A percentile compares a stretch with the other conserved stretches of the same genome.
Conservation (phyloP, 805 yeast species). For the Candida coquimbonensis region DNA sequence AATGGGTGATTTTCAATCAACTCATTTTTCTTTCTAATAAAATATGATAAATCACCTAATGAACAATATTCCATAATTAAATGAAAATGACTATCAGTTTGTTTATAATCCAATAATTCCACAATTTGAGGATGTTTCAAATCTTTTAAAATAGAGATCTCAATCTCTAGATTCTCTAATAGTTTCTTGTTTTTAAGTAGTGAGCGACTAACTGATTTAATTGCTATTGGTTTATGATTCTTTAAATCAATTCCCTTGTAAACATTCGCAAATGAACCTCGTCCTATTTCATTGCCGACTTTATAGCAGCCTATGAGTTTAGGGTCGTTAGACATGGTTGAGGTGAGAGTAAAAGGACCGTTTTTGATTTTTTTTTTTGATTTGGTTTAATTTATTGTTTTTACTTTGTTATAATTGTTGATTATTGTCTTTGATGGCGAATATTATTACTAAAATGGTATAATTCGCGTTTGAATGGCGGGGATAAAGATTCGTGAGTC, state of each 20-base stretch:
- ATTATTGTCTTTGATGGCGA: too few relatives aligned
- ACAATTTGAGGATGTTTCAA: conserved; percentile 93
- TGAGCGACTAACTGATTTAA: conserved; percentile 79
- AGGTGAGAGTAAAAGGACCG: too few relatives aligned
- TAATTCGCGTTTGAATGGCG: too few relatives aligned
- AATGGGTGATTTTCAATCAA: conserved; percentile 70
- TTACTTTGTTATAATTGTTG: background rate
- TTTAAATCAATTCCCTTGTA: conserved; percentile 67
- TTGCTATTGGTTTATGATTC: conserved; percentile 64
- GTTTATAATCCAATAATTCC: conserved; percentile 72
- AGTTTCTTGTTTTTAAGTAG: conserved; percentile 80
- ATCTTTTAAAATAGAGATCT: conserved; percentile 80
- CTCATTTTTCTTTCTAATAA: conserved; percentile 72
- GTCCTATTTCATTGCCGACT: conserved; percentile 63
- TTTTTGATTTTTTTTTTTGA: background rate
- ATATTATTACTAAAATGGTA: too few relatives aligned
- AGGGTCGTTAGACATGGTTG: background rate
- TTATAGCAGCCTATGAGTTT: conserved; percentile 21
- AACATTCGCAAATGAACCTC: conserved; percentile 94
- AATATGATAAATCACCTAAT: conserved; percentile 85
- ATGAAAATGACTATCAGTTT: conserved; percentile 73
- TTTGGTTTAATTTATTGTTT: background rate
- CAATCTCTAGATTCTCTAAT: conserved; percentile 86
- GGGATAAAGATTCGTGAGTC: too few relatives aligned
- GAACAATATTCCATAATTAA: conserved; percentile 96